Percentiles rank a stretch among this genome's conserved stretches.
phyloP scores from a whole-genome alignment of 1,284 basidiomycete species.

The Testicularia cyperi region DNA sequence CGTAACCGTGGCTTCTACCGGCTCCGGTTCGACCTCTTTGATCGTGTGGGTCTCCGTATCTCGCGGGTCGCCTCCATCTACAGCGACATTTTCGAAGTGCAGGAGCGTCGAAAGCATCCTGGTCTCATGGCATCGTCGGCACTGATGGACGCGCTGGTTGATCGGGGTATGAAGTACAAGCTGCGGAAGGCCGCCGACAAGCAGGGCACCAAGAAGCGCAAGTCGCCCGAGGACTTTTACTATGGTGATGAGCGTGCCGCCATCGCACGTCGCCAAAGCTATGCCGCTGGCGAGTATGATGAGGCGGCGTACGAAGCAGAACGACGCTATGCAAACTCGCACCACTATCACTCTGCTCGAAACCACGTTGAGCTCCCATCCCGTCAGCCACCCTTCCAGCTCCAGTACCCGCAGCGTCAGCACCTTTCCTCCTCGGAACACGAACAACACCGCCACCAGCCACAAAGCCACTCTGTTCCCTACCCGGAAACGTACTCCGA shows the following conservation, averaged over 20 bases:
- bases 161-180: slow-evolving; percentile 36
- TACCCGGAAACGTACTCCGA: background rate
- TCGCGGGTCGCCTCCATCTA: slow-evolving; percentile 27
- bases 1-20: slow-evolving; percentile 35
- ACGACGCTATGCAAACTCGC: too few relatives aligned
- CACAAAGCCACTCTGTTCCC: background rate
- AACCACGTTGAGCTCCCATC: too few relatives aligned
- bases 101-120: slow-evolving; percentile 27
- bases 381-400: too few relatives aligned
- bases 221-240: slow-evolving; percentile 24
- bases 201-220: slow-evolving; percentile 26
- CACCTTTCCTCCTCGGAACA: too few relatives aligned
- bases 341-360: too few relatives aligned
- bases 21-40: slow-evolving; percentile 41
- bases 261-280: slow-evolving; percentile 7
- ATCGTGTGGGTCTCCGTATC: slow-evolving; percentile 19
- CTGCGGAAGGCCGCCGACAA: slow-evolving; percentile 25
- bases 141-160: slow-evolving; percentile 33
- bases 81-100: slow-evolving; percentile 34
- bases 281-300: slow-evolving; percentile 22
- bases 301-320: background rate
- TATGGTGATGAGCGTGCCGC: slow-evolving; percentile 14
- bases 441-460: background rate
- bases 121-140: slow-evolving; percentile 12
- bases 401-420: background rate